Conservation (phyloP, 176 grass and related monocot species). For the Rhynchospora tenuis region DNA sequence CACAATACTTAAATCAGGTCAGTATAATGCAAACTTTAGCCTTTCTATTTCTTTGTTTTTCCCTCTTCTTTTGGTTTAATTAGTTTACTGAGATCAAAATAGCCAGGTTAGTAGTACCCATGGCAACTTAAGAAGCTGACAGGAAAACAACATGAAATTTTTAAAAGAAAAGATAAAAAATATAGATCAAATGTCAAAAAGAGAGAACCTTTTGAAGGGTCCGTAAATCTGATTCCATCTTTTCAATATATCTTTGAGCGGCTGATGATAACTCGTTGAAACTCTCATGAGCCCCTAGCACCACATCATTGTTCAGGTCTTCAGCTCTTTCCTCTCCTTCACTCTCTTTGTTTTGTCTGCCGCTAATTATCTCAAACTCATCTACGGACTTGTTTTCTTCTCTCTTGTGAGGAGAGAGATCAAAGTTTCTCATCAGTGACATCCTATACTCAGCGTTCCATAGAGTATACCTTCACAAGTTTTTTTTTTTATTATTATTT, state of each 20-base stretch:
- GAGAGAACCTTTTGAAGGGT: conserved; percentile 29
- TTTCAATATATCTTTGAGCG: conserved; percentile 15
- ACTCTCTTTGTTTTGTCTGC: not conserved
- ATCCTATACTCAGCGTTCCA: conserved; percentile 41
- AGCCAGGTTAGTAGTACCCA: not conserved
- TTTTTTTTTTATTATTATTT: no score
- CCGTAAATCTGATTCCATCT: conserved; percentile 22
- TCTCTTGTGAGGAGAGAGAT: conserved; percentile 11
- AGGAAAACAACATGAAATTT: not conserved
- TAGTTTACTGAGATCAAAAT: not conserved
- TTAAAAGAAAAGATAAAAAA: not conserved
- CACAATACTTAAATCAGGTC: not conserved
- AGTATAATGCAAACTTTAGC: not conserved
- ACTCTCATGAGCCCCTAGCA: not conserved
- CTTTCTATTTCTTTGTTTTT: not conserved
- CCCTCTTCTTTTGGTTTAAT: not conserved
- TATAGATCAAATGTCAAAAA: not conserved
- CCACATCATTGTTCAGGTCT: not conserved
- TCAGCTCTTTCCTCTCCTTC: not conserved
- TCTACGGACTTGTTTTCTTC: not conserved
- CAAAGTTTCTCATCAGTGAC: conserved; percentile 27
- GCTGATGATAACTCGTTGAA: conserved; percentile 19
- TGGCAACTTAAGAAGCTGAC: not conserved
- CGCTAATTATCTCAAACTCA: not conserved
- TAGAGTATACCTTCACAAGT: conserved; percentile 25